These are phyloP conservation scores for Lentinula sp. DNA, from an alignment of 768 basidiomycete genomes.

Conservation along the genomic window DNA sequence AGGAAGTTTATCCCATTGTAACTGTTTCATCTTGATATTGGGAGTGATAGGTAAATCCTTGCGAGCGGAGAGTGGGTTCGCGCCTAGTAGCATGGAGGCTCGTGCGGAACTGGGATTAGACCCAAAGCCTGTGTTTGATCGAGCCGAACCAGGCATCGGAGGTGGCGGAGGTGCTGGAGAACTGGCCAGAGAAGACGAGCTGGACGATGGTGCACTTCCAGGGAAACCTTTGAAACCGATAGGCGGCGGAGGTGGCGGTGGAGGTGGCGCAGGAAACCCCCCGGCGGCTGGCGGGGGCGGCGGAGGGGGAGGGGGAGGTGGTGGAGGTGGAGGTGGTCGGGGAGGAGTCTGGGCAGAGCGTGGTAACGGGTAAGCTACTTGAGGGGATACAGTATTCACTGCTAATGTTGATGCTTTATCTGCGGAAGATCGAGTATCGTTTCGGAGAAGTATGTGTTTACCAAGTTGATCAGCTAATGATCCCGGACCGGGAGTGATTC, in stretches of 20 bases:
- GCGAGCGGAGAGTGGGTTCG: conserved; percentile 55
- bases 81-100: conserved; percentile 53
- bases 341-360: not conserved
- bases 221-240: conserved; percentile 24
- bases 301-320: conserved; percentile 15
- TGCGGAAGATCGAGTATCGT: conserved; percentile 32
- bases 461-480: conserved; percentile 59
- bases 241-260: conserved; percentile 29
- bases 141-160: conserved; percentile 13
- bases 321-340: conserved; percentile 16
- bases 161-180: conserved; percentile 30
- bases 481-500: conserved; percentile 31
- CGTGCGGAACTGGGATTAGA: conserved; percentile 40
- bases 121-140: conserved; percentile 6
- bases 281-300: conserved; percentile 15
- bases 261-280: conserved; percentile 25
- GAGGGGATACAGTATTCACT: conserved; percentile 19
- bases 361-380: conserved; percentile 21
- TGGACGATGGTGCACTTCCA: conserved; percentile 13
- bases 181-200: conserved; percentile 3
- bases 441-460: conserved; percentile 49
- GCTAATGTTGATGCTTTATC: conserved; percentile 11
- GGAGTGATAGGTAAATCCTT: conserved; percentile 86
- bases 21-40: conserved; percentile 90
- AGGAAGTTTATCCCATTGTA: conserved; percentile 98